phyloP scores from a whole-genome alignment of 2,329 filamentous ascomycete species.

The Xylaria arbuscula region DNA sequence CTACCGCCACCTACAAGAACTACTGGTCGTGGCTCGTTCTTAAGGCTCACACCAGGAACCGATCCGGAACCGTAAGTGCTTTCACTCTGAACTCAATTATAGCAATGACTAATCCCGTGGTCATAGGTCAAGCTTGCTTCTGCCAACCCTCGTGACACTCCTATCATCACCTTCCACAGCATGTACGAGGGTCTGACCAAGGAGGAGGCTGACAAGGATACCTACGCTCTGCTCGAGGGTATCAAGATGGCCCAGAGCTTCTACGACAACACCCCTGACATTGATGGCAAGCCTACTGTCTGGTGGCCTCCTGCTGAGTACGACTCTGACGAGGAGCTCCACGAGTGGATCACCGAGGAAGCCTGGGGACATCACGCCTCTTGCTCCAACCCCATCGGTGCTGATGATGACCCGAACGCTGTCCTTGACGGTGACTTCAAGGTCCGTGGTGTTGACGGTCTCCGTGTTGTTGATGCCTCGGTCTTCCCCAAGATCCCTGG shows the following conservation, averaged over 20 bases:
- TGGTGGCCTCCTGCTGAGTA: slow-evolving; percentile 40
- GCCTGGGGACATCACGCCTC: slow-evolving; percentile 47
- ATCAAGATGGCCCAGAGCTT: slow-evolving; percentile 63
- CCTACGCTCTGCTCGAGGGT: slow-evolving; percentile 66
- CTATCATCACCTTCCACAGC: slow-evolving; percentile 71
- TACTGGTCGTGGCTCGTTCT: slow-evolving; percentile 60
- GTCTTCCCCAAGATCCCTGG: slow-evolving; percentile 62
- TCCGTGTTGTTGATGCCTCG: slow-evolving; percentile 68
- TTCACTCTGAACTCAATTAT: background rate
- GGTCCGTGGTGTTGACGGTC: slow-evolving; percentile 60
- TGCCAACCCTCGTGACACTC: slow-evolving; percentile 70
- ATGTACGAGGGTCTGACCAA: slow-evolving; percentile 60
- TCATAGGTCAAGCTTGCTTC: slow-evolving; percentile 60
- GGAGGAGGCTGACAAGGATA: slow-evolving; percentile 59
- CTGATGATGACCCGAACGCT: slow-evolving; percentile 61
- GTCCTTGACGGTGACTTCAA: slow-evolving; percentile 63
- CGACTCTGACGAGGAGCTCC: slow-evolving; percentile 37
- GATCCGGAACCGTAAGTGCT: slow-evolving; percentile 65
- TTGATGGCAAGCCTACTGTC: slow-evolving; percentile 51
- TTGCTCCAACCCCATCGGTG: slow-evolving; percentile 45
- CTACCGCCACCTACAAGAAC: slow-evolving; percentile 52
- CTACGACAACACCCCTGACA: slow-evolving; percentile 53
- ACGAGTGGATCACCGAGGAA: slow-evolving; percentile 43
- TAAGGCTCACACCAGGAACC: slow-evolving; percentile 69
- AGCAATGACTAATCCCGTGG: background rate